phyloP scores from a whole-genome alignment of 2,329 filamentous ascomycete species.

The Fusarium sambucinum region DNA sequence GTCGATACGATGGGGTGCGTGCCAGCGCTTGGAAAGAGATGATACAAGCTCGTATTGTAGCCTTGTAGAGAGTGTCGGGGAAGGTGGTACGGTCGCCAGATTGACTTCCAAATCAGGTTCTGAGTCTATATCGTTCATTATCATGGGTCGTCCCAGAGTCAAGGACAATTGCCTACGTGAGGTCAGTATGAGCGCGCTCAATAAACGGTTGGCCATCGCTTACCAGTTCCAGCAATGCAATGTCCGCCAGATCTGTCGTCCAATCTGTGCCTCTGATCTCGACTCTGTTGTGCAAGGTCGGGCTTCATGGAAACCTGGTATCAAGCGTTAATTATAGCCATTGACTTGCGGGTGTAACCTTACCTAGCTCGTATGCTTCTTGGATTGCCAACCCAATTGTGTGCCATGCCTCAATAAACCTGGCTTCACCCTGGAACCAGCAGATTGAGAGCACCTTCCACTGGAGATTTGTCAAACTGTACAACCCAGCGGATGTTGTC shows the following conservation, averaged over 20 bases:
- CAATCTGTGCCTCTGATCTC: neutral
- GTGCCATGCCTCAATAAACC: conserved; percentile 22
- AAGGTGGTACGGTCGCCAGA: neutral
- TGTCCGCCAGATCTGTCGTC: conserved; percentile 14
- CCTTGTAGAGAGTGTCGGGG: conserved; percentile 13
- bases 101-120: neutral
- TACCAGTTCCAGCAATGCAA: conserved; percentile 24
- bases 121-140: conserved; percentile 17
- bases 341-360: neutral
- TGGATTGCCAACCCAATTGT: conserved; percentile 11
- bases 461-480: conserved; percentile 13
- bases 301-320: conserved; percentile 1
- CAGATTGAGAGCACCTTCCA: conserved; percentile 23
- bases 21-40: conserved; percentile 18
- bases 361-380: conserved; percentile 19
- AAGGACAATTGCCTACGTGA: conserved; percentile 1
- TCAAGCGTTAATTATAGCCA: neutral
- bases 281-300: neutral
- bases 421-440: conserved; percentile 17
- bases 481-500: neutral
- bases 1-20: conserved; percentile 13
- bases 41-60: conserved; percentile 19
- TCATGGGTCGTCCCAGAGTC: neutral
- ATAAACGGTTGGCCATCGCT: accelerated
- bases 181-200: neutral